Base-by-base conservation (phyloP, 805 yeast genomes). In the Candida dendrica region DNA sequence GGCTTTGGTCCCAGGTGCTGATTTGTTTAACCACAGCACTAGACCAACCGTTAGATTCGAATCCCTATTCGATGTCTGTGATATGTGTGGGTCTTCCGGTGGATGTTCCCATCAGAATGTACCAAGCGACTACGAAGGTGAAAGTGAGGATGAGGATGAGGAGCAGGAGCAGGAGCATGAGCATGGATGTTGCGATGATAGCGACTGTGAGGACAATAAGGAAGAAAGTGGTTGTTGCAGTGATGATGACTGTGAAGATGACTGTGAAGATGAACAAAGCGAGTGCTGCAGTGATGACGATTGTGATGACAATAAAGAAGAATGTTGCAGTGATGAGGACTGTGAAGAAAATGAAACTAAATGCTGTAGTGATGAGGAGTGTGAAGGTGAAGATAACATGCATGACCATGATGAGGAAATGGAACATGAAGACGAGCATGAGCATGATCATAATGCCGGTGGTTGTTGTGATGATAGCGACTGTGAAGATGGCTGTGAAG, bases 1-100 rank as follows among this genome's bases (percentile, higher is more conserved):
- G 26, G 87, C 85, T 0, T 64, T 91, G 39, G 95, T 90, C 19
- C 96, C 97, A 0, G 86, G 89, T 14, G 97, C 96, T 0, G 96
- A 90, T 61, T 64, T 91, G 30, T 87, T 89, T 63, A 90, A 90
- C 50, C 96, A 89, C 55, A 71, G 63, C 13, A 78, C 60, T 2
- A 53, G 63, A 6, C 89, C 85, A 46, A 69, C 75, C 50, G 88
- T 81, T 9, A 82, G 80, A 60, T 86, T 88, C 55, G 84, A 77
- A 44, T 65, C 80, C 3, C 46, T 70, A 3, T 72, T 58, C 34
- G 74, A 72, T 22, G 84, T 76, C 3, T 77, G 84, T 53, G 65
- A 51, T 8, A 47, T 53, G 15, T 78, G 84, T 55, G 82, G 82
- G 14, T 65, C 60, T 16, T 48, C 58, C 7, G 60, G 64, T 7